Base-by-base conservation (phyloP, 2,329 filamentous ascomycete genomes). In the Periconia sp. region DNA sequence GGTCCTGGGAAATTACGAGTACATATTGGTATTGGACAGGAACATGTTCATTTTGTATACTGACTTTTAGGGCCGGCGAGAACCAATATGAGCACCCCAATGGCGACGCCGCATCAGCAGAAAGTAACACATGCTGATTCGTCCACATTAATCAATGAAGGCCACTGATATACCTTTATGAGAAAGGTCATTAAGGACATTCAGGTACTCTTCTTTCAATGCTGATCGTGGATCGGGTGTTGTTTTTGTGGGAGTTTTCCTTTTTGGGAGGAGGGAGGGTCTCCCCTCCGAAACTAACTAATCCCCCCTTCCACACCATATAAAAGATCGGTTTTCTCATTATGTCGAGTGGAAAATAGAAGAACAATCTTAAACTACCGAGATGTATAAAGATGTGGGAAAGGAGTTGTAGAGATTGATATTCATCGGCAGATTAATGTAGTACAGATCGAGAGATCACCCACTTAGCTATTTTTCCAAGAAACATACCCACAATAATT, bases 31-130 rank as follows among this genome's bases (percentile, higher is more conserved):
- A 11, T 14, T 37, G 33, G 5, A 11, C 33, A 27, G 8, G 8
- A 27, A 3, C 5, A 11, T n/a, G 15, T 13, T 37, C 5, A 13
- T 37, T 13, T 8, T 37, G 33, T 13, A 37, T 11, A 15, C 15
- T 20, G 42, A 23, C 27, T 27, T 8, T 23, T 14, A 20, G 14
- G 42, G 18, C 10, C 5, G 42, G 20, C 20, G 17, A 33, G 30
- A 41, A 31, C 41, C 64, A 60, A 67, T 64, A 59, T 68, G 65
- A 69, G 67, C 58, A 69, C 65, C 65, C 60, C 60, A 50, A 68
- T 70, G 65, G 63, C 40, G 49, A 58, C 43, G 49, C 59, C 47
- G 58, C 65, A 68, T 69, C 66, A 70, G 65, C 64, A 57, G 33
- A 31, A 68, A 64, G 17, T 8, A 2, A 17, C 6, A 5, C 3